Evolutionary conservation across 805 yeast species (phyloP).

Genomic region (Teunomyces lycoperdinae): DNA sequence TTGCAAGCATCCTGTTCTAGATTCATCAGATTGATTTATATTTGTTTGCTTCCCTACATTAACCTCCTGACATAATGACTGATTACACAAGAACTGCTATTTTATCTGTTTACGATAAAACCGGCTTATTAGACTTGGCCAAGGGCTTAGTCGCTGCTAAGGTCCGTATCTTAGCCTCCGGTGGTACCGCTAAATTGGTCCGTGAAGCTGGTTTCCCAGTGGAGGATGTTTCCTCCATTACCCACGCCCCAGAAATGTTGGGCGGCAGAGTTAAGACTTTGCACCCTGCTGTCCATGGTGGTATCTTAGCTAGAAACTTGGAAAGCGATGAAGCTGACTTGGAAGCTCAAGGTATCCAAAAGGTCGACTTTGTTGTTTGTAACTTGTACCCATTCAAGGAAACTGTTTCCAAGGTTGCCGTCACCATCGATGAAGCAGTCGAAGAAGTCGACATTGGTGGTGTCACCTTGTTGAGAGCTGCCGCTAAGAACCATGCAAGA

Average conservation of each 20-base stretch:
- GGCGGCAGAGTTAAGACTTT: slow-evolving; percentile 98
- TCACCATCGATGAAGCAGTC: slow-evolving; percentile 94
- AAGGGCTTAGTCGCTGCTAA: slow-evolving; percentile 88
- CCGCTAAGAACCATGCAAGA: slow-evolving; percentile 96
- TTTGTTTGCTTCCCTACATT: not conserved
- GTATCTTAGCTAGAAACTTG: slow-evolving; percentile 90
- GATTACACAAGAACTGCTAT: slow-evolving; percentile 78
- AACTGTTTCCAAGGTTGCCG: slow-evolving; percentile 92
- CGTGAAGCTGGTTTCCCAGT: slow-evolving; percentile 98
- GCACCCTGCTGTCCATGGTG: slow-evolving; percentile 99
- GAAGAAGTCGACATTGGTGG: slow-evolving; percentile 98
- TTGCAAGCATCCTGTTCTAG: not conserved
- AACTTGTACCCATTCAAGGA: slow-evolving; percentile 98
- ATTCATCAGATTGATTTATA: not conserved
- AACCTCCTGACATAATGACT: slow-evolving; percentile 19
- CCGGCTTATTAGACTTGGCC: slow-evolving; percentile 93
- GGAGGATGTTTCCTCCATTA: slow-evolving; percentile 89
- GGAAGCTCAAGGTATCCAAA: slow-evolving; percentile 84
- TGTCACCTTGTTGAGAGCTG: slow-evolving; percentile 95
- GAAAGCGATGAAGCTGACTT: slow-evolving; percentile 89
- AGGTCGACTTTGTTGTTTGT: slow-evolving; percentile 96
- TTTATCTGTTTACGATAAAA: slow-evolving; percentile 94
- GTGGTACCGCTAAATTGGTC: slow-evolving; percentile 92
- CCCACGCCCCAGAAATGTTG: slow-evolving; percentile 98
- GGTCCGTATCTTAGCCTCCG: slow-evolving; percentile 92